Evolutionary conservation across 1,284 basidiomycete species (phyloP), one percentile per base, ranked within the genome.

Genomic region (Rhodotorula sp.): DNA sequence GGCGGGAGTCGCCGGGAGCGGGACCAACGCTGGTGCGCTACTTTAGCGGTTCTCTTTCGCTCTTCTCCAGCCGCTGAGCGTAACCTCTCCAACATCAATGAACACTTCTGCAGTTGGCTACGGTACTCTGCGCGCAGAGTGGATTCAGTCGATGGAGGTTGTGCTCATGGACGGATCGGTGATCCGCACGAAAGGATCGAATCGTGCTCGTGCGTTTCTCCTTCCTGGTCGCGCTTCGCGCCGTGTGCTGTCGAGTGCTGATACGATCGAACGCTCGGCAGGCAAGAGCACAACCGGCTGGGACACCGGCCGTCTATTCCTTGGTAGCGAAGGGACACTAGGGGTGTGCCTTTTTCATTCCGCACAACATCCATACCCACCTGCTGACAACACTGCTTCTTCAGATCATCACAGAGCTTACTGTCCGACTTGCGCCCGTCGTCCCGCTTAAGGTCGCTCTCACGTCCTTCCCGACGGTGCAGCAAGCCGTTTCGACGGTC

Each of bases 251-350:
- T 45, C n/a, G 12, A 4, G 12, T 52, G 45, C 53, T 50, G 42
- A 45, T 34, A 4, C 48, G 19, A 27, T 7, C 27, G 17, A 19
- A 17, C n/a, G 9, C 85, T 87, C 45, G 90, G 89, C 94, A 2
- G 66, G 77, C 25, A 78, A 78, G 46, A 68, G 64, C 46, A 71
- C 77, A 8, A 77, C 76, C 3, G 77, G 77, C 0, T 77, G 67
- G 64, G 77, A 78, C 52, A 68, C 69, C 2, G 74, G 66, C 1
- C 95, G 96, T 77, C 81, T 97, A 21, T 97, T 97, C 82, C 91
- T 97, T 63, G 94, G 95, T n/a, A 92, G 93, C 0, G 95, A 98
- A 80, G 95, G 95, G 1, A 97, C 94, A 0, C 83, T 97, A 27
- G 95, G 93, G 14, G 62, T 63, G 13, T 14, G 42, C 4, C 4